Evolutionary conservation across 1,284 basidiomycete species (phyloP).

Genomic region (Rhodotorula mucilaginosa): DNA sequence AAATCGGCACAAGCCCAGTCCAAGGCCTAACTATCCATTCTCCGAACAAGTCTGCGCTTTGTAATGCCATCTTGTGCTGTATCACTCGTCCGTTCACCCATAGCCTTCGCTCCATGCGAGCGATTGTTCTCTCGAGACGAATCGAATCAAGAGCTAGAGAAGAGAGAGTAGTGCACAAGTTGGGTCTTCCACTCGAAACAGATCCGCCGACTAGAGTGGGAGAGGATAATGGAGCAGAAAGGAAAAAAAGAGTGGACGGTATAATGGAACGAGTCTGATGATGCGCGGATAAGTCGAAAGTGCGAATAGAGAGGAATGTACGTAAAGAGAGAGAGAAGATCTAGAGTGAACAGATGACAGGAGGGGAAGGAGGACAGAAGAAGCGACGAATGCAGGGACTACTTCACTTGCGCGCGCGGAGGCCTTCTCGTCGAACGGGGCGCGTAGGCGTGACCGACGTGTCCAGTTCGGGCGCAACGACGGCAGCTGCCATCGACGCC

Average conservation of each 20-base stretch:
- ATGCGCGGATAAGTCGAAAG: not conserved
- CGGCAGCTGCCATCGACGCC: not conserved
- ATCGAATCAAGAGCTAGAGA: too few relatives aligned
- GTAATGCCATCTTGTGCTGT: not conserved
- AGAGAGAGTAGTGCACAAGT: too few relatives aligned
- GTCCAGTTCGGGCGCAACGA: not conserved
- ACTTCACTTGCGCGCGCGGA: conserved; percentile 29
- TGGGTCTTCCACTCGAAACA: too few relatives aligned
- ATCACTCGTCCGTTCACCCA: not conserved
- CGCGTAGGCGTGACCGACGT: too few relatives aligned
- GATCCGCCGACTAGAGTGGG: too few relatives aligned
- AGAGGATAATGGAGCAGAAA: too few relatives aligned
- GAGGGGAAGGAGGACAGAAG: not conserved
- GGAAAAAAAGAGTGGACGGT: too few relatives aligned
- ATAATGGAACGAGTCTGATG: not conserved
- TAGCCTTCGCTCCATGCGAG: too few relatives aligned
- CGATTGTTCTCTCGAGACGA: too few relatives aligned
- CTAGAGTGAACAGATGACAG: not conserved
- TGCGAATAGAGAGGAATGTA: not conserved
- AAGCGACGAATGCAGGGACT: not conserved
- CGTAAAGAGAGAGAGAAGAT: not conserved
- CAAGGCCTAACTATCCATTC: not conserved
- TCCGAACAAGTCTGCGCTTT: not conserved
- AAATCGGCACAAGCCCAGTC: conserved; percentile 52
- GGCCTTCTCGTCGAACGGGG: conserved; percentile 16